A percentile compares a stretch with the other conserved stretches of the same genome.
Conservation (phyloP, 2,329 filamentous ascomycete species). For the Chrysoporthe deuterocubensis region DNA sequence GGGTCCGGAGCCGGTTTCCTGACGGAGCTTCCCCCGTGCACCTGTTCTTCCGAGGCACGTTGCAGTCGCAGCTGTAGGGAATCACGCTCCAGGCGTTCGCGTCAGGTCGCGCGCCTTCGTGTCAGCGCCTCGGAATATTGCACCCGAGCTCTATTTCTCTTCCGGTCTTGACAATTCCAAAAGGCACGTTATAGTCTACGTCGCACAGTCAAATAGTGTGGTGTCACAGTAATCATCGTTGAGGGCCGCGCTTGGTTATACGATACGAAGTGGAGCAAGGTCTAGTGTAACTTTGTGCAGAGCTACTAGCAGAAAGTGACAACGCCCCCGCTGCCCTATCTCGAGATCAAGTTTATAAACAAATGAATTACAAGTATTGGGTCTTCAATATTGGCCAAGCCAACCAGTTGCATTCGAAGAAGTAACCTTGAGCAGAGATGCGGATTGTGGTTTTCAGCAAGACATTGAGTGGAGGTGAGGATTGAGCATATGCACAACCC, state of each 20-base stretch:
- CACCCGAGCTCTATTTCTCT: not conserved
- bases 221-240: not conserved
- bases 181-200: not conserved
- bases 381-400: not conserved
- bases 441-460: too few relatives aligned
- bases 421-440: not conserved
- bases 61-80: not conserved
- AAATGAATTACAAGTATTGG: not conserved
- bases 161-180: not conserved
- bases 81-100: not conserved
- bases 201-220: not conserved
- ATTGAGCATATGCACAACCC: too few relatives aligned
- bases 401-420: not conserved
- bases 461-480: too few relatives aligned
- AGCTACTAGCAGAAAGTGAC: not conserved
- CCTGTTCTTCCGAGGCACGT: not conserved
- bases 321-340: not conserved
- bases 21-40: not conserved
- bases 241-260: not conserved
- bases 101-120: not conserved
- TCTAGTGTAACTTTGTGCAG: not conserved
- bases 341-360: not conserved
- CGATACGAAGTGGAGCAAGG: not conserved
- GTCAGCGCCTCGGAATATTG: not conserved
- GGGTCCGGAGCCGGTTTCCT: not conserved